phyloP scores from a whole-genome alignment of 2,329 filamentous ascomycete genomes.

The Fusarium sp. region DNA sequence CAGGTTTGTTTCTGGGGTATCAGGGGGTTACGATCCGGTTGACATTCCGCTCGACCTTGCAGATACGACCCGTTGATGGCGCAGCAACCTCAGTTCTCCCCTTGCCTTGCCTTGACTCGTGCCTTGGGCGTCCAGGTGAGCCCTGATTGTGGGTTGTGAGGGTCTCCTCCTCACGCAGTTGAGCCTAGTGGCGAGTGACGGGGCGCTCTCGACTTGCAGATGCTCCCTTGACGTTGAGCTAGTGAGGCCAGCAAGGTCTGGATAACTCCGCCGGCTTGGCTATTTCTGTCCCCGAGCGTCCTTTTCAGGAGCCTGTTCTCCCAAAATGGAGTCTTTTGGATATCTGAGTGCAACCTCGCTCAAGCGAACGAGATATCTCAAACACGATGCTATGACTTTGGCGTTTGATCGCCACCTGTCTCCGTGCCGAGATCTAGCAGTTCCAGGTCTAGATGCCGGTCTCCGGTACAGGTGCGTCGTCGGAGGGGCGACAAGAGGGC shows the following conservation, averaged over 20 bases:
- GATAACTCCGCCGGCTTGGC: conserved; percentile 32
- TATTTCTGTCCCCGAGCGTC: conserved; percentile 7
- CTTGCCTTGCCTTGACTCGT: conserved; percentile 36
- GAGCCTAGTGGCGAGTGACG: conserved; percentile 14
- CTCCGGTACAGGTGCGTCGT: neutral
- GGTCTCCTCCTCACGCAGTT: neutral
- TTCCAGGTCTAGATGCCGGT: conserved; percentile 21
- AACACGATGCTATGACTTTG: conserved; percentile 19
- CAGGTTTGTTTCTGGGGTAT: conserved; percentile 38
- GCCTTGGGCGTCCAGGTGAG: conserved; percentile 27
- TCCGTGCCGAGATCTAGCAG: conserved; percentile 9
- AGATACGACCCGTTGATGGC: conserved; percentile 27
- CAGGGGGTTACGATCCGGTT: conserved; percentile 28
- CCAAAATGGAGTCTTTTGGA: conserved; percentile 11
- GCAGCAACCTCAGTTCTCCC: conserved; percentile 4
- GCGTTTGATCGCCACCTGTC: conserved; percentile 33
- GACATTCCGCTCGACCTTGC: conserved; percentile 32
- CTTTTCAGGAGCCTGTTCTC: conserved; percentile 16
- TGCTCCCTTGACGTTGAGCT: conserved; percentile 8
- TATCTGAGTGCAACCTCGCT: conserved; percentile 25
- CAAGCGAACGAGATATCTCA: conserved; percentile 28
- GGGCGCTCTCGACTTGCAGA: neutral
- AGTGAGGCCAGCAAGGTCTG: conserved; percentile 28
- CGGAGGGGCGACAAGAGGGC: neutral
- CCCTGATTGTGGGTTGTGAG: conserved; percentile 8